These are phyloP conservation scores for Entonaema liquescens DNA, from an alignment of 495 filamentous ascomycete species.

Conservation along the genomic window DNA sequence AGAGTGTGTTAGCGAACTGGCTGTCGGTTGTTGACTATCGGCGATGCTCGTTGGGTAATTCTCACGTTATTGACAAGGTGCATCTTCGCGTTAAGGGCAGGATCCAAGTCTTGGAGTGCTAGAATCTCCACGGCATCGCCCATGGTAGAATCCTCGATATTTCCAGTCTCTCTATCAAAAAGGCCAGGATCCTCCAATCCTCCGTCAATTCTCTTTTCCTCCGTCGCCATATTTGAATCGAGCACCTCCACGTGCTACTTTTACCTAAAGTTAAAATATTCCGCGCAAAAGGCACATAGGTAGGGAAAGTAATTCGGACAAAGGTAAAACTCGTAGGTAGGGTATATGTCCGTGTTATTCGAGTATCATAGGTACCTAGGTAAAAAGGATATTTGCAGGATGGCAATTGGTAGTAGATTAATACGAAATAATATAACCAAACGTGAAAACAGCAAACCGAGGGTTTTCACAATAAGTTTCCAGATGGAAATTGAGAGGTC, in stretches of 20 bases:
- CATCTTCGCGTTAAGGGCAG: conserved; percentile 74
- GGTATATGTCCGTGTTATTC: not conserved
- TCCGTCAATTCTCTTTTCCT: conserved; percentile 16
- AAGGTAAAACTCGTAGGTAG: not conserved
- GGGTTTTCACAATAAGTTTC: not conserved
- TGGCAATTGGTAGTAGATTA: not conserved
- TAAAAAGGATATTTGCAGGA: too few relatives aligned
- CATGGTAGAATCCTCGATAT: conserved; percentile 20
- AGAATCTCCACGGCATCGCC: conserved; percentile 59
- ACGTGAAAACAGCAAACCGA: not conserved
- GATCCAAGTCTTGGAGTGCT: conserved; percentile 62
- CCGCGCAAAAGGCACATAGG: not conserved
- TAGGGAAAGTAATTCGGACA: not conserved
- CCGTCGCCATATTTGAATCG: conserved; percentile 16
- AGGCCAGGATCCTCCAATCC: conserved; percentile 10
- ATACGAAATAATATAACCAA: not conserved
- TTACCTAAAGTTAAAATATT: not conserved
- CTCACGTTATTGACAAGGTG: conserved; percentile 73
- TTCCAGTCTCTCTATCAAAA: conserved; percentile 33
- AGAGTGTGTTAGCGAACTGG: conserved; percentile 15
- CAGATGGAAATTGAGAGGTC: not conserved
- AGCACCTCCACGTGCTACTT: not conserved
- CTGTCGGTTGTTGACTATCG: conserved; percentile 3
- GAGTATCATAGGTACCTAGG: not conserved
- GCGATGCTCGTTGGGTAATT: conserved; percentile 14